phyloP scores from a whole-genome alignment of 352 stramenopile species.

The Saprolegnia diclina region DNA sequence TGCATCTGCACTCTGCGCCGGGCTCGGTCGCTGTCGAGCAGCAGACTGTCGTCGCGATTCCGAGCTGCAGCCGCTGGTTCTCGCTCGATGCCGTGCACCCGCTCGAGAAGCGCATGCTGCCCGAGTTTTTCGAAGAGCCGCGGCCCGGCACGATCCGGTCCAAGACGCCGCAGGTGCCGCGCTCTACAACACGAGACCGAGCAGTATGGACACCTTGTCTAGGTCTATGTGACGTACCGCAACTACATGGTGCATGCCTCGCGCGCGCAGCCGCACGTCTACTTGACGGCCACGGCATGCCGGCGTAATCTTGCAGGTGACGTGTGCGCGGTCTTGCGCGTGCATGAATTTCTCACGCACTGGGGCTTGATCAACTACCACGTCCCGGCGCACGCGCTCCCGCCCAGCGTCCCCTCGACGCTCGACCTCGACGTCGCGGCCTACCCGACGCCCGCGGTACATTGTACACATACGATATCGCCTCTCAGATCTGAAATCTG shows the following conservation, averaged over 20 bases:
- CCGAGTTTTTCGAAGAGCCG: constrained; percentile 63
- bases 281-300: constrained; percentile 76
- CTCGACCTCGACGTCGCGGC: background rate
- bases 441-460: background rate
- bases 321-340: constrained; percentile 72
- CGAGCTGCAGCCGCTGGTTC: constrained; percentile 74
- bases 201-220: constrained; percentile 29
- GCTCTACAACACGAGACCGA: too few species aligned
- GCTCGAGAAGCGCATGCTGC: constrained; percentile 77
- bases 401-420: constrained; percentile 1
- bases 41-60: constrained; percentile 40
- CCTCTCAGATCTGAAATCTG: constrained; percentile 31
- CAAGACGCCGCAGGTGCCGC: constrained; percentile 28
- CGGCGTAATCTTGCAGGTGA: constrained; percentile 74
- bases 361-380: constrained; percentile 85
- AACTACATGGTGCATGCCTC: constrained; percentile 85
- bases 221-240: constrained; percentile 80
- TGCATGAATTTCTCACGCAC: constrained; percentile 81
- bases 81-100: constrained; percentile 66
- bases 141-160: constrained; percentile 29
- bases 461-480: background rate
- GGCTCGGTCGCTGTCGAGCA: constrained; percentile 10
- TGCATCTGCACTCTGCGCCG: background rate
- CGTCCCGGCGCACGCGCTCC: constrained; percentile 57
- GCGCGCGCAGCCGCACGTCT: constrained; percentile 69